Evolutionary conservation across 441 rosid genomes (phyloP), one percentile per base, ranked within the genome.

Genomic region (Gossypium schwendimanii): DNA sequence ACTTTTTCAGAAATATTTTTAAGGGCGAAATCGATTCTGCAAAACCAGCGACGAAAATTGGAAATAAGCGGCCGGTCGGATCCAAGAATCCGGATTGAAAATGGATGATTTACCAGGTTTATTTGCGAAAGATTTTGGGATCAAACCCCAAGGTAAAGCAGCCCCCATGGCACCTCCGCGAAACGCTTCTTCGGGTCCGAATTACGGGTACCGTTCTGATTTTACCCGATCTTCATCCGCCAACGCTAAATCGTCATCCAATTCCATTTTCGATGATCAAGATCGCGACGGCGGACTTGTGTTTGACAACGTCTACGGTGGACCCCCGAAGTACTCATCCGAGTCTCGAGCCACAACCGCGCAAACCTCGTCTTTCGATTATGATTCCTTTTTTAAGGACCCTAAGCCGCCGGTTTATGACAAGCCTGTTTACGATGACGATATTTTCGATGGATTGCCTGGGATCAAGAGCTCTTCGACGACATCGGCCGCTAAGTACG

Each of bases 81-180:
- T 28, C 61, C 69, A 44, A 65, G 6, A 64, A 12, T 17, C 41
- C 58, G 63, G 3, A 39, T 45, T 20, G 7, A 58, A 41, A 36
- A 90, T 92, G 98, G 96, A 92, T 74, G 96, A 90, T 75, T 87
- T 92, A 64, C 87, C 89, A 12, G 91, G 87, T 20, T 58, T 89
- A 6, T 69, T 90, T 57, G 79, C 89, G n/a, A 77, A 88, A 33
- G 96, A 91, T 81, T 87, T 87, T 64, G 97, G 92, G 70, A 79
- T 82, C 79, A 91, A 86, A 64, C 94, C 95, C 28, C 98, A 87
- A 21, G 91, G 93, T 15, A 92, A 89, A 73, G 84, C 94, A n/a
- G 93, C 93, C 14, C 97, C 97, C 26, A 90, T 92, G 97, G 86
- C 92, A 0, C 80, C 92, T 18, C 81, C 89, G 64, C 78, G 49